These are phyloP conservation scores for Cymodocea nodosa DNA, from an alignment of 116 monocot species.

Conservation along the genomic window DNA sequence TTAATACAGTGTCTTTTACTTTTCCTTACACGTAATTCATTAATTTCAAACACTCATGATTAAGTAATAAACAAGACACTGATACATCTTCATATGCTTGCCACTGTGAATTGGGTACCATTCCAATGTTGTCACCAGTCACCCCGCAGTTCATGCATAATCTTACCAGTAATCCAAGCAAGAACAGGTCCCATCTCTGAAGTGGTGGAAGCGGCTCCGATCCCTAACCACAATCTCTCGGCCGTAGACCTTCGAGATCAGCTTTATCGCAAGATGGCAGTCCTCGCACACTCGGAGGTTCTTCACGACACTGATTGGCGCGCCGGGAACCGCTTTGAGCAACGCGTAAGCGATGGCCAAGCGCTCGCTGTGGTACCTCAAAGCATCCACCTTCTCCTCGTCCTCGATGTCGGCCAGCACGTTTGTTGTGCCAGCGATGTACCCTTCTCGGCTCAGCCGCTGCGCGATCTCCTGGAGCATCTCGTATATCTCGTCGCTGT, in stretches of 20 bases:
- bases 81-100: too few species aligned
- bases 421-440: constrained; percentile 22
- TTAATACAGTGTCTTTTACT: too few species aligned
- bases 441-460: constrained; percentile 40
- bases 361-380: constrained; percentile 60
- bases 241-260: constrained; percentile 46
- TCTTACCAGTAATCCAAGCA: constrained; percentile 59
- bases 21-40: too few species aligned
- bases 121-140: too few species aligned
- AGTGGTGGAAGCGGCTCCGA: constrained; percentile 51
- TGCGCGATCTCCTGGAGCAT: constrained; percentile 43
- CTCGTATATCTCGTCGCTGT: constrained; percentile 31
- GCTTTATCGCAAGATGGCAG: constrained; percentile 48
- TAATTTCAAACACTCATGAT: too few species aligned
- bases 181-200: constrained; percentile 38
- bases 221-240: constrained; percentile 54
- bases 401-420: constrained; percentile 64
- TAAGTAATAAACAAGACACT: too few species aligned
- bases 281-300: constrained; percentile 61
- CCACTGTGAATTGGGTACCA: too few species aligned
- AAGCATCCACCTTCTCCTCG: constrained; percentile 64
- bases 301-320: constrained; percentile 52
- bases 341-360: constrained; percentile 59
- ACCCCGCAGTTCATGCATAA: too few species aligned
- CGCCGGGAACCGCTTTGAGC: constrained; percentile 25